Evolutionary conservation across 768 basidiomycete species (phyloP).

Genomic region (Amanita phalloides): DNA sequence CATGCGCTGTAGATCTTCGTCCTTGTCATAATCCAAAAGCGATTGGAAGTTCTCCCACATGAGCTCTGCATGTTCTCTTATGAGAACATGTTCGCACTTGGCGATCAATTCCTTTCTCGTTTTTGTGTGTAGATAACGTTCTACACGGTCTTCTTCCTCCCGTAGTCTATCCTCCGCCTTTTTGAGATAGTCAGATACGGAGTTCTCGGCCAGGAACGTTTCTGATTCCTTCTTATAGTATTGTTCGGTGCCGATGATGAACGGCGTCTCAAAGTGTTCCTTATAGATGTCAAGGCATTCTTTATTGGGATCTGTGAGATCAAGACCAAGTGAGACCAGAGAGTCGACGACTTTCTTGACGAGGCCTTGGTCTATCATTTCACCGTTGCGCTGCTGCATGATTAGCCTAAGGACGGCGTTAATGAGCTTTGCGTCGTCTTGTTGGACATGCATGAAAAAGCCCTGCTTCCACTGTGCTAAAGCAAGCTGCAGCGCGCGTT

Average conservation of each 20-base stretch:
- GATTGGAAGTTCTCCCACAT: conserved; percentile 97
- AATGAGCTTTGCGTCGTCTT: conserved; percentile 72
- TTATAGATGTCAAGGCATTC: conserved; percentile 93
- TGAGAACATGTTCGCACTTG: conserved; percentile 91
- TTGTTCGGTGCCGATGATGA: conserved; percentile 80
- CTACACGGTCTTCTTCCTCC: conserved; percentile 95
- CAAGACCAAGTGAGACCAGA: conserved; percentile 93
- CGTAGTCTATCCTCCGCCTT: conserved; percentile 90
- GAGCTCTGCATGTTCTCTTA: conserved; percentile 77
- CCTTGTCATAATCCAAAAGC: conserved; percentile 88
- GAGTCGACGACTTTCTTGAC: conserved; percentile 97
- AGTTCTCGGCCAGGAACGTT: conserved; percentile 84
- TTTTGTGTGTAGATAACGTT: conserved; percentile 85
- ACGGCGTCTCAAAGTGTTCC: conserved; percentile 84
- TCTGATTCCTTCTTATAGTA: conserved; percentile 95
- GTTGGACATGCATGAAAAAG: conserved; percentile 82
- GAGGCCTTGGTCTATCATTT: conserved; percentile 90
- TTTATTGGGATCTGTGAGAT: conserved; percentile 86
- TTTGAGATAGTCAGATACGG: conserved; percentile 92
- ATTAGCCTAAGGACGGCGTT: conserved; percentile 83
- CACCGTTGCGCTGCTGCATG: conserved; percentile 90
- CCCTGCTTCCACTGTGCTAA: conserved; percentile 93
- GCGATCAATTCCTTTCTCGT: conserved; percentile 79
- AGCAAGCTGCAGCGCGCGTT: conserved; percentile 49
- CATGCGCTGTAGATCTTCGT: conserved; percentile 95